Base-by-base conservation (phyloP, 345 rosid genomes). In the Camelina hispida region DNA sequence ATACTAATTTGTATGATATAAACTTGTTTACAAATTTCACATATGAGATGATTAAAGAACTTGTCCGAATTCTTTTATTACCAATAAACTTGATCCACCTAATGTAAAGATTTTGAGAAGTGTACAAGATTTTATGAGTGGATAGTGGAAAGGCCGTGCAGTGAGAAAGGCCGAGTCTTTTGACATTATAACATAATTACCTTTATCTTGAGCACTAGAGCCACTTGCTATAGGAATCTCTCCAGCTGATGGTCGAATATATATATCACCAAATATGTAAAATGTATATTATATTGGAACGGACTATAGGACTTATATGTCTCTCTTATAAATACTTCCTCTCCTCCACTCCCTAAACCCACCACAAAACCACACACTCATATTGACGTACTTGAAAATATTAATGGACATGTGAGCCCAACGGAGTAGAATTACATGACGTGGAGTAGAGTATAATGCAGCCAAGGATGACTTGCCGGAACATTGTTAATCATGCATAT, bases 381-480 rank as follows among this genome's bases (percentile, higher is more conserved):
- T 5, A 35, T 8, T 42, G 17, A 66, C 16, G 13, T 34, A 43
- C 67, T 30, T 62, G 35, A 37, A 65, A 66, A 20, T 6, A 0
- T 16, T 43, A 32, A 46, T 38, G 62, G 50, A 42, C 32, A 74
- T 57, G 37, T 20, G 7, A 32, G 25, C 43, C 71, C 77, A 62
- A 13, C 12, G 71, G 75, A 65, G 80, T 40, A 68, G 80, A 53
- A 61, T 80, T 76, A 63, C 80, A 72, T 80, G 83, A 76, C 72
- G 75, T 75, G 72, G 79, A 54, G 52, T 72, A 81, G 87, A 83
- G 86, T 75, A 50, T 53, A 82, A 70, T 84, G 82, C 81, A 85
- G 88, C 88, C 88, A 85, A 85, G 88, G 83, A 85, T 85, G 88
- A 81, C 85, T 85, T 83, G 84, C 84, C 86, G 86, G 84, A 66